A percentile compares a stretch with the other conserved stretches of the same genome.
phyloP scores from a whole-genome alignment of 352 stramenopile species.

The Pythium coloratum region DNA sequence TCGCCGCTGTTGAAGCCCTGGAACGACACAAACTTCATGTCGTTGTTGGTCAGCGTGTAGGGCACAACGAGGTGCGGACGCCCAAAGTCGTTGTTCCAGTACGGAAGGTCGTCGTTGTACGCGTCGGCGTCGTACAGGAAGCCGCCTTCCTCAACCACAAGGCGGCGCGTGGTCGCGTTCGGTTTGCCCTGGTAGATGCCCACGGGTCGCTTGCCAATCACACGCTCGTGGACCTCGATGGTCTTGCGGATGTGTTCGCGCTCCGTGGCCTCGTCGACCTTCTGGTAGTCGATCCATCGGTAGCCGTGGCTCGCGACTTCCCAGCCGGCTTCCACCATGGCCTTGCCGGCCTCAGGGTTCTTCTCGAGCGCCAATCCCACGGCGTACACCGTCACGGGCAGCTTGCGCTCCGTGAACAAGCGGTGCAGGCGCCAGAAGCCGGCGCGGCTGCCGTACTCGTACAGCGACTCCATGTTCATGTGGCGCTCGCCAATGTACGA shows the following conservation, averaged over 20 bases:
- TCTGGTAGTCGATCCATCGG: conserved; percentile 96
- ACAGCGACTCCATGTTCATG: conserved; percentile 95
- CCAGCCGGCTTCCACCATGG: conserved; percentile 93
- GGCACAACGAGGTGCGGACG: conserved; percentile 94
- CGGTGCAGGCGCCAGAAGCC: conserved; percentile 95
- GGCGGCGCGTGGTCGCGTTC: conserved; percentile 89
- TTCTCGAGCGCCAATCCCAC: conserved; percentile 95
- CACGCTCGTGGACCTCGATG: conserved; percentile 89
- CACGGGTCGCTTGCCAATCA: conserved; percentile 88
- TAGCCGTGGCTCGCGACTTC: conserved; percentile 95
- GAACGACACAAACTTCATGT: conserved; percentile 94
- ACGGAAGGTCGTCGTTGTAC: conserved; percentile 95
- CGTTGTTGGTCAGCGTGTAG: conserved; percentile 95
- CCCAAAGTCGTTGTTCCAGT: conserved; percentile 91
- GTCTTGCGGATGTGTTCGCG: conserved; percentile 92
- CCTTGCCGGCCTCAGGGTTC: conserved; percentile 86
- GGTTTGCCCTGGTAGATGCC: conserved; percentile 97
- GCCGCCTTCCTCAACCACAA: conserved; percentile 92
- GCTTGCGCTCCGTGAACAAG: conserved; percentile 84
- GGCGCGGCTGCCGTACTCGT: conserved; percentile 93
- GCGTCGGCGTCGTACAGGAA: conserved; percentile 96
- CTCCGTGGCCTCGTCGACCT: conserved; percentile 90
- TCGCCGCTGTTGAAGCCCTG: conserved; percentile 92
- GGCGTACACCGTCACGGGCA: conserved; percentile 93
- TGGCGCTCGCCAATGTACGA: conserved; percentile 76